Conservation (phyloP, 2,329 filamentous ascomycete genomes). For the Aspergillus fumigatus region DNA sequence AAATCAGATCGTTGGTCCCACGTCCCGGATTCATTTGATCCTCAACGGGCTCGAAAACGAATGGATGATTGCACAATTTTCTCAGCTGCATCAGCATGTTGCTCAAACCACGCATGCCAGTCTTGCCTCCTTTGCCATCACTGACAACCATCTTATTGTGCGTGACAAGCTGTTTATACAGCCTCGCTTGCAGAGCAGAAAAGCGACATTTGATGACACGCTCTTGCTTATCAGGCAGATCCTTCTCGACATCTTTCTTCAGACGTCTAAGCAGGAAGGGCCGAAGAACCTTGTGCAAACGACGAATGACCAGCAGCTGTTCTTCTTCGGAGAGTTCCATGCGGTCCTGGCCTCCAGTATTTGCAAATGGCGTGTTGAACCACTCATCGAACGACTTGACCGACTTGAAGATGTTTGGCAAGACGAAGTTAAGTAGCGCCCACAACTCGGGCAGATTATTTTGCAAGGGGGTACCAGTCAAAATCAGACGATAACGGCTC, state of each 20-base stretch:
- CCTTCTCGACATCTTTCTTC: conserved; percentile 99
- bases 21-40: conserved; percentile 93
- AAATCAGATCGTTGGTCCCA: conserved; percentile 86
- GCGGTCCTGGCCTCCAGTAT: conserved; percentile 95
- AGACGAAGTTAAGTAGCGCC: conserved; percentile 96
- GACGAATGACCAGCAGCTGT: conserved; percentile 94
- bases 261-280: conserved; percentile 96
- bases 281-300: conserved; percentile 93
- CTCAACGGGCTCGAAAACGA: conserved; percentile 96
- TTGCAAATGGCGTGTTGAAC: conserved; percentile 99
- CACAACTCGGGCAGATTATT: conserved; percentile 96
- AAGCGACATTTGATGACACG: conserved; percentile 99
- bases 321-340: conserved; percentile 99
- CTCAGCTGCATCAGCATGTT: conserved; percentile 99
- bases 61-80: conserved; percentile 98
- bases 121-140: conserved; percentile 93
- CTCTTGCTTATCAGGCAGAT: conserved; percentile 97
- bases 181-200: conserved; percentile 83
- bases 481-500: conserved; percentile 90
- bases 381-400: conserved; percentile 98
- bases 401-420: conserved; percentile 98
- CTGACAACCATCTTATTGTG: conserved; percentile 93
- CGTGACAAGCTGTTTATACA: conserved; percentile 96
- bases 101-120: conserved; percentile 86
- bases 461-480: conserved; percentile 94